Conservation (phyloP, 2,329 filamentous ascomycete species). For the Penicillium sp. region DNA sequence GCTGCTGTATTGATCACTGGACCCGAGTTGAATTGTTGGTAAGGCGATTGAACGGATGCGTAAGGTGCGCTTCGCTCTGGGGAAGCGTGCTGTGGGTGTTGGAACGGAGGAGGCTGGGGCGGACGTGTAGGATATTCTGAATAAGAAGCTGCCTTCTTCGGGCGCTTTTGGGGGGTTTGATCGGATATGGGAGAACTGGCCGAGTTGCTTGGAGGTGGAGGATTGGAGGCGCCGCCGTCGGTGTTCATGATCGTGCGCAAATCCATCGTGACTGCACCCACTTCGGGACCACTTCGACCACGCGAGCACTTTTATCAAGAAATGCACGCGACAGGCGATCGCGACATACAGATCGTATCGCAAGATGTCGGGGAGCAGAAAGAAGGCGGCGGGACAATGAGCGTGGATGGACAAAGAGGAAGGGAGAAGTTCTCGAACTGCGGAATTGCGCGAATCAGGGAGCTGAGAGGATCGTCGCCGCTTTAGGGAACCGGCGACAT, state of each 20-base stretch:
- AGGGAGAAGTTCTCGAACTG: slow-evolving; percentile 26
- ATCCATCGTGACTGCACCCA: slow-evolving; percentile 46
- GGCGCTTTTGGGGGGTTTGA: slow-evolving; percentile 32
- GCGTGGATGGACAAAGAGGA: slow-evolving; percentile 21
- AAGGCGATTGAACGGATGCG: slow-evolving; percentile 41
- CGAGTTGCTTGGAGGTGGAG: slow-evolving; percentile 31
- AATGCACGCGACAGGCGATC: slow-evolving; percentile 16
- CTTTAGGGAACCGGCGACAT: slow-evolving; percentile 20
- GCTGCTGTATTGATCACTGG: slow-evolving; percentile 33
- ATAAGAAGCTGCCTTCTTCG: slow-evolving; percentile 27
- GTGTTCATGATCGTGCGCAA: slow-evolving; percentile 55
- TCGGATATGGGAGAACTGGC: slow-evolving; percentile 26
- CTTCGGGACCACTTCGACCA: slow-evolving; percentile 19
- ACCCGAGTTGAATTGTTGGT: slow-evolving; percentile 39
- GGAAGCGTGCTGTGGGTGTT: slow-evolving; percentile 48
- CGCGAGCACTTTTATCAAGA: slow-evolving; percentile 20
- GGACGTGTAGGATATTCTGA: slow-evolving; percentile 33
- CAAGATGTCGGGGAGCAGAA: slow-evolving; percentile 9
- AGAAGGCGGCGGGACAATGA: slow-evolving; percentile 16
- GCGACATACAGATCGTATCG: slow-evolving; percentile 22
- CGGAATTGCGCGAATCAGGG: slow-evolving; percentile 24
- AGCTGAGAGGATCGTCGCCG: slow-evolving; percentile 25
- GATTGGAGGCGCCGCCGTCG: slow-evolving; percentile 38
- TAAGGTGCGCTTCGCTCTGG: slow-evolving; percentile 45
- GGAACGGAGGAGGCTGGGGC: slow-evolving; percentile 45